Evolutionary conservation across 2,329 filamentous ascomycete species (phyloP).

Genomic region (Chrysoporthe deuterocubensis): DNA sequence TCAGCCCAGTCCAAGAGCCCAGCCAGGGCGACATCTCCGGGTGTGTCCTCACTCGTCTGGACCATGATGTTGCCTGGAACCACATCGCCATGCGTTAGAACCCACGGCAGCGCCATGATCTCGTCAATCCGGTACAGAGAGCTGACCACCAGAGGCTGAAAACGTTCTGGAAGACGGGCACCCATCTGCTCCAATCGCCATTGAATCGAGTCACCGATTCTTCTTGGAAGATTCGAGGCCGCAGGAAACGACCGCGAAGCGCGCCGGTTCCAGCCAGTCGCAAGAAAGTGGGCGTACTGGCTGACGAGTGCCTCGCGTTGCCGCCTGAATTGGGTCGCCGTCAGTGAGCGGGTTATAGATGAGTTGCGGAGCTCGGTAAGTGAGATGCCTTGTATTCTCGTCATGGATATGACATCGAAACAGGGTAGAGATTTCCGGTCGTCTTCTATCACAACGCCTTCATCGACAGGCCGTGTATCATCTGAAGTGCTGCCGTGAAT

Average conservation of each 20-base stretch:
- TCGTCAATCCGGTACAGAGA: conserved; percentile 37
- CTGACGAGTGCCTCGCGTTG: conserved; percentile 41
- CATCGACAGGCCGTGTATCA: conserved; percentile 21
- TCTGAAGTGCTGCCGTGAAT: neutral
- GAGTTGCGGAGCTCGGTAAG: conserved; percentile 39
- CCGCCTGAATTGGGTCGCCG: neutral
- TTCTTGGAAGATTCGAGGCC: conserved; percentile 33
- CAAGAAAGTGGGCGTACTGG: conserved; percentile 48
- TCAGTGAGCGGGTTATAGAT: neutral
- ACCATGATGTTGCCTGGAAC: conserved; percentile 62
- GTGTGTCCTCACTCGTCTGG: neutral
- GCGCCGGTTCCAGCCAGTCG: conserved; percentile 40
- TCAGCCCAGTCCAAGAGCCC: conserved; percentile 70
- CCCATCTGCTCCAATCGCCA: conserved; percentile 45
- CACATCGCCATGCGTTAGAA: conserved; percentile 65
- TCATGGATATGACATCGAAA: conserved; percentile 48
- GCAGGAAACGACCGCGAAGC: conserved; percentile 7
- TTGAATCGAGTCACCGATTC: conserved; percentile 46
- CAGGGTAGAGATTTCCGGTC: conserved; percentile 19
- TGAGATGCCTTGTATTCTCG: conserved; percentile 46
- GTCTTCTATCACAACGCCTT: conserved; percentile 27
- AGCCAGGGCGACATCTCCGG: conserved; percentile 37
- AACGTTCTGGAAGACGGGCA: conserved; percentile 41
- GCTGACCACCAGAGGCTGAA: conserved; percentile 35
- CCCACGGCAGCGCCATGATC: conserved; percentile 54